Percentiles rank a stretch among this genome's conserved stretches.
Evolutionary conservation across 768 basidiomycete genomes (phyloP).

Genomic region (Leccinum aurantiacum): DNA sequence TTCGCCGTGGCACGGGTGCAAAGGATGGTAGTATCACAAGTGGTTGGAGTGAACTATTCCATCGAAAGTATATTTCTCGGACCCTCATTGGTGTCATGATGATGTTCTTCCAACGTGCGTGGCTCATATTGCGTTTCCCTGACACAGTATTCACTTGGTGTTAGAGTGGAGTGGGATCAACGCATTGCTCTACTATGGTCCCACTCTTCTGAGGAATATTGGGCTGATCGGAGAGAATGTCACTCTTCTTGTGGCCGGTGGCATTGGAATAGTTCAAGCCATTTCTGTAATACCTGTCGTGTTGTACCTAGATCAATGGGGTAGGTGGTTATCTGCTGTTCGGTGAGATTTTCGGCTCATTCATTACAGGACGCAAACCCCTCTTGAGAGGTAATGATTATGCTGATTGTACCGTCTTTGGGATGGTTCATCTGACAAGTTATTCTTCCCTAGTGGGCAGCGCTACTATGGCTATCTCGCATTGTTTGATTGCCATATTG

Average conservation of each 20-base stretch:
- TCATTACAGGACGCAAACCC: conserved; percentile 56
- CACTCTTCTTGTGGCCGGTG: conserved; percentile 69
- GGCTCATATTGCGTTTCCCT: not conserved
- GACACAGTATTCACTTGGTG: not conserved
- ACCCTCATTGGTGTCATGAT: conserved; percentile 71
- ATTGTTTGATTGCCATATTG: conserved; percentile 62
- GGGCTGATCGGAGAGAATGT: conserved; percentile 61
- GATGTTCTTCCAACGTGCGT: conserved; percentile 83
- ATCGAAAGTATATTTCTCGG: conserved; percentile 51
- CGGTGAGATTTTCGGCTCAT: not conserved
- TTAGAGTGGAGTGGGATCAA: conserved; percentile 89
- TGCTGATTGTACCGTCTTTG: not conserved
- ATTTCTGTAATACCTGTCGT: conserved; percentile 75
- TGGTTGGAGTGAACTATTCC: conserved; percentile 61
- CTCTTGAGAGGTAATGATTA: conserved; percentile 50
- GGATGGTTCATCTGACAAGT: not conserved
- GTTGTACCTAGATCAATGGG: conserved; percentile 63
- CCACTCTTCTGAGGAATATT: conserved; percentile 62
- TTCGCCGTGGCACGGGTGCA: conserved; percentile 36
- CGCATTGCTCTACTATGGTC: conserved; percentile 80
- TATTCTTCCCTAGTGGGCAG: conserved; percentile 47
- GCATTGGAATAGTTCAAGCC: conserved; percentile 78
- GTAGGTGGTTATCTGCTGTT: conserved; percentile 32
- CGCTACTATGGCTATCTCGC: conserved; percentile 60
- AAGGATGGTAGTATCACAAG: conserved; percentile 19